Percentiles rank a stretch among this genome's conserved stretches.
Conservation (phyloP, 306 rosid species). For the Begonia loranthoides region DNA sequence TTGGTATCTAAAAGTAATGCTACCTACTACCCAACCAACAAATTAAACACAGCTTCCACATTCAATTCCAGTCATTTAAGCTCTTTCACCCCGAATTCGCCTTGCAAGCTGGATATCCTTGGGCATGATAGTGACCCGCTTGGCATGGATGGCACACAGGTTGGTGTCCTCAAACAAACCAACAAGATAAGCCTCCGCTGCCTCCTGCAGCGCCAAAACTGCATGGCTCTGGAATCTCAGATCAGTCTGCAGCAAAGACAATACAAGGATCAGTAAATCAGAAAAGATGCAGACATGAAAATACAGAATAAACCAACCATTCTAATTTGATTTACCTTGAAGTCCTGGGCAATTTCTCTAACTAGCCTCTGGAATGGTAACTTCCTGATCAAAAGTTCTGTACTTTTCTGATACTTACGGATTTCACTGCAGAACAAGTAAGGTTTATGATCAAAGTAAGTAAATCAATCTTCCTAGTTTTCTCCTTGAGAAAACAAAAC, state of each 20-base stretch:
- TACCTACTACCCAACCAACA: background rate
- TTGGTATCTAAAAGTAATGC: background rate
- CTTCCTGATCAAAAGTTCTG: conserved; percentile 71
- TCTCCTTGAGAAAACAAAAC: background rate
- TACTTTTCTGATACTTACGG: conserved; percentile 79
- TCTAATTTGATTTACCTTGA: conserved; percentile 31
- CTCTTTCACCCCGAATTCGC: background rate
- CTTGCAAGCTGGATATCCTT: background rate
- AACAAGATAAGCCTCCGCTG: conserved; percentile 1
- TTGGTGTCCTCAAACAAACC: conserved; percentile 1
- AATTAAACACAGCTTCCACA: background rate
- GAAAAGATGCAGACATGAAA: background rate
- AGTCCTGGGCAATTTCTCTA: conserved; percentile 82
- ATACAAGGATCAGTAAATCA: background rate
- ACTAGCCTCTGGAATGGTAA: conserved; percentile 86
- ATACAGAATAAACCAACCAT: background rate
- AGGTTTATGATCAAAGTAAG: background rate
- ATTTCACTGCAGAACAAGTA: conserved; percentile 35
- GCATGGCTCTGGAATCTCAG: conserved; percentile 1
- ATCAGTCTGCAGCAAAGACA: background rate
- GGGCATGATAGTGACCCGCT: no score
- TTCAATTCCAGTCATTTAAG: background rate
- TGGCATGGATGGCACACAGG: no score
- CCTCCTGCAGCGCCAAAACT: background rate
- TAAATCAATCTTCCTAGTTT: background rate